Base-by-base conservation (phyloP, 1,284 basidiomycete species). In the Xanthoconium separans region DNA sequence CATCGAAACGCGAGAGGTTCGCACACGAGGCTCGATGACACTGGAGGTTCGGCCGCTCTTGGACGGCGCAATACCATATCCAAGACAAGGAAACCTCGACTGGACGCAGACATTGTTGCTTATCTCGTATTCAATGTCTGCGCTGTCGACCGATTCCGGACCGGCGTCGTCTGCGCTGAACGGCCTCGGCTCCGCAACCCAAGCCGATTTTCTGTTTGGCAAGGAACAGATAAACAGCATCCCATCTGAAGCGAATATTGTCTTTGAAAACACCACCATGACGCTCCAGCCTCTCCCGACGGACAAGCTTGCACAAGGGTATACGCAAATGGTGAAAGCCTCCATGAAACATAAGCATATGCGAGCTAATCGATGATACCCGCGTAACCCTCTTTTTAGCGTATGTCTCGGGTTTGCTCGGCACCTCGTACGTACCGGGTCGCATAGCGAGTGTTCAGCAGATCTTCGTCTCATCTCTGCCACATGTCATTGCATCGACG, bases 1-100 rank as follows among this genome's bases (percentile, higher is more conserved):
- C 0, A 58, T 64, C 15, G 57, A 64, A 40, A 63, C 63, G 5
- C 55, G 64, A 2, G 61, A 65, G 40, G 33, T 64, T 18, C 56
- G 56, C 20, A 59, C 56, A 2, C 45, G 31, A 4, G 56, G 56
- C 2, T 51, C 48, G 2, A 54, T 51, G 55, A 49, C 40, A 1
- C 40, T 60, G 6, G 49, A 41, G 8, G 58, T 61, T 11, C 54
- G 48, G 16, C 48, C 57, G 9, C 36, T 51, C 13, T 13, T 42
- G 3, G 12, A 37, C 2, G 39, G 34, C 2, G 33, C 29, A 31
- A 22, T 41, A 1, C 45, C 48, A 15, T 51, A 37, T 22, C 43
- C 46, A 2, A 37, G 51, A 24, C 58, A 58, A 33, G 51, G 49
- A 0, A 59, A 59, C 29, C 44, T 59, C 8, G 58, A 59, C 30